Percentiles rank a stretch among this genome's conserved stretches.
phyloP scores from a whole-genome alignment of 2,329 filamentous ascomycete species.

The Rutstroemia sp. region DNA sequence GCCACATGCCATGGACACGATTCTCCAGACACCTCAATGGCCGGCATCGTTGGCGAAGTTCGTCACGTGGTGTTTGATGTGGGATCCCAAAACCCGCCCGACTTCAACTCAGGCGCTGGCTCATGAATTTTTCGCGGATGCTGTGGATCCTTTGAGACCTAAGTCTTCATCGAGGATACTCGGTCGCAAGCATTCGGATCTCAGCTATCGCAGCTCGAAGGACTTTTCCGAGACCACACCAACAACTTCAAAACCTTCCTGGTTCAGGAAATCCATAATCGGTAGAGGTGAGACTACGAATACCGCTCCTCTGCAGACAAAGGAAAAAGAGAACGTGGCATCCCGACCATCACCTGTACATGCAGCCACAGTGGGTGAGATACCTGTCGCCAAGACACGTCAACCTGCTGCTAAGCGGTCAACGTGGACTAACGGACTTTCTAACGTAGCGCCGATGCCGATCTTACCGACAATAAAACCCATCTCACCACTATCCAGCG shows the following conservation, averaged over 20 bases:
- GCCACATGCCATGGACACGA: constrained; percentile 91
- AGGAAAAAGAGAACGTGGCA: constrained; percentile 39
- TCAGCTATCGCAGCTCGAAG: constrained; percentile 59
- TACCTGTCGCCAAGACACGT: constrained; percentile 36
- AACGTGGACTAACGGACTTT: constrained; percentile 83
- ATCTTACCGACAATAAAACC: constrained; percentile 92
- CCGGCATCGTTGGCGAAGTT: constrained; percentile 81
- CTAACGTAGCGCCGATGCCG: constrained; percentile 81
- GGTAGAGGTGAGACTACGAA: constrained; percentile 66
- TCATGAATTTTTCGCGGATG: constrained; percentile 91
- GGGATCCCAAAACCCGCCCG: constrained; percentile 88
- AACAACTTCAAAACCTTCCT: constrained; percentile 74
- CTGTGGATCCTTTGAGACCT: constrained; percentile 84
- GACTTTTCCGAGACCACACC: constrained; percentile 51
- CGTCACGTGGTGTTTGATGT: constrained; percentile 98
- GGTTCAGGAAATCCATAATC: constrained; percentile 94
- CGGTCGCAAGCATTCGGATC: constrained; percentile 83
- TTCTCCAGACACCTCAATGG: constrained; percentile 87
- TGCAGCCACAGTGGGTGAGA: constrained; percentile 33
- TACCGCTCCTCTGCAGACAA: constrained; percentile 39
- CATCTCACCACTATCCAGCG: constrained; percentile 92
- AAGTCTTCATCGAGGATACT: constrained; percentile 83
- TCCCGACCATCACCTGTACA: constrained; percentile 40
- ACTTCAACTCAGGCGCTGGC: constrained; percentile 90
- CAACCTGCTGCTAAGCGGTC: constrained; percentile 67